Conservation (phyloP, 495 filamentous ascomycete species). For the Penicillium silybi region DNA sequence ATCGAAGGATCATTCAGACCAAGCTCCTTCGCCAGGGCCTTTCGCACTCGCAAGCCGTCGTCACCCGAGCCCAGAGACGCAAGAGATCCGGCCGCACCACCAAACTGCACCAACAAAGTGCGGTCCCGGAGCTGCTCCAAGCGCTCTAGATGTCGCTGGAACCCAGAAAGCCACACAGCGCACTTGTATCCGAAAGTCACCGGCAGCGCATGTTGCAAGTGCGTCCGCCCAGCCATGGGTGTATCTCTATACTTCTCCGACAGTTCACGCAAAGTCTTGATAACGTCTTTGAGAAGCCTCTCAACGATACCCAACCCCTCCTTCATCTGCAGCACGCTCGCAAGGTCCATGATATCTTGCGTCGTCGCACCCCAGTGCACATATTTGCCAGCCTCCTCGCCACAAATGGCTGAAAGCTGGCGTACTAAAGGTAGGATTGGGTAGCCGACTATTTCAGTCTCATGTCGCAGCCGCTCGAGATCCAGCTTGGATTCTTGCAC, state of each 20-base stretch:
- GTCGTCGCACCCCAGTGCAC: conserved; percentile 55
- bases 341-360: conserved; percentile 54
- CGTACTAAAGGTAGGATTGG: conserved; percentile 49
- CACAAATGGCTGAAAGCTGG: conserved; percentile 37
- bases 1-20: conserved; percentile 39
- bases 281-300: conserved; percentile 30
- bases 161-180: conserved; percentile 41
- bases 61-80: conserved; percentile 35
- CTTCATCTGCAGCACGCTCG: conserved; percentile 47
- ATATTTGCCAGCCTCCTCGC: conserved; percentile 43
- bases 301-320: conserved; percentile 42
- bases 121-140: conserved; percentile 34
- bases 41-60: conserved; percentile 36
- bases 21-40: conserved; percentile 35
- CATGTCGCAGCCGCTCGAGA: conserved; percentile 36
- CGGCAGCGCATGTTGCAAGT: conserved; percentile 49
- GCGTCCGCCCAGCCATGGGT: conserved; percentile 50
- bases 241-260: conserved; percentile 41
- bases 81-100: conserved; percentile 47
- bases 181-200: conserved; percentile 49
- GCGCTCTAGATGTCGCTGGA: conserved; percentile 41
- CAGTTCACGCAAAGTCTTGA: conserved; percentile 31
- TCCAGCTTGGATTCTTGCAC: conserved; percentile 29
- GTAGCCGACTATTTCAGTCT: conserved; percentile 53
- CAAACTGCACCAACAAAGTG: conserved; percentile 43